phyloP scores from a whole-genome alignment of 108 stramenopile species.

The Seminavis robusta region DNA sequence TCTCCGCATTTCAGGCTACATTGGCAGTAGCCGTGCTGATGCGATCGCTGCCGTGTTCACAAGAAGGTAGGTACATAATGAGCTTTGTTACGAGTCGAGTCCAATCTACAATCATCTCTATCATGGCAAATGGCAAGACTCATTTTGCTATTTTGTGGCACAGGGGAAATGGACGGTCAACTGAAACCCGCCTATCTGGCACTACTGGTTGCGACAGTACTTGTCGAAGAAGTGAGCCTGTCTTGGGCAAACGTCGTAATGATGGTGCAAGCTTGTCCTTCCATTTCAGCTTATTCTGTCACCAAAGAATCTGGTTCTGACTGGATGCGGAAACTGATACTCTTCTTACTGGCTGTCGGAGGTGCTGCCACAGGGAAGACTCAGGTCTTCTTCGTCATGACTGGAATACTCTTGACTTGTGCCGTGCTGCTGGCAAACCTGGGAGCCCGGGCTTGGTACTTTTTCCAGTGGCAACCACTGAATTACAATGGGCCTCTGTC shows the following conservation, averaged over 20 bases:
- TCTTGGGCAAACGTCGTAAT: conserved; percentile 42
- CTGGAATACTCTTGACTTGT: conserved; percentile 50
- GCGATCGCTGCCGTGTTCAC: too few species aligned
- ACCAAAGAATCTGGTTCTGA: conserved; percentile 30
- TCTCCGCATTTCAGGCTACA: conserved; percentile 45
- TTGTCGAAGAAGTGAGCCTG: conserved; percentile 44
- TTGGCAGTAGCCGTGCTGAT: conserved; percentile 39
- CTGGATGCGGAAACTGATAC: conserved; percentile 31
- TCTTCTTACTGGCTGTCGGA: conserved; percentile 33
- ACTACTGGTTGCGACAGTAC: conserved; percentile 41
- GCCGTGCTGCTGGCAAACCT: conserved; percentile 54
- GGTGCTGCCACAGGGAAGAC: conserved; percentile 23
- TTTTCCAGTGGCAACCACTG: conserved; percentile 58
- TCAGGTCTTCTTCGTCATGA: conserved; percentile 33
- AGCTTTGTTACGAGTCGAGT: too few species aligned
- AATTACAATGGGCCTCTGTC: conserved; percentile 26
- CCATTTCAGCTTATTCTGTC: conserved; percentile 40
- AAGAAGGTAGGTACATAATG: too few species aligned
- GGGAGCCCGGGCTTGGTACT: conserved; percentile 64
- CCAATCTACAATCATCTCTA: too few species aligned
- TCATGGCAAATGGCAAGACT: background rate
- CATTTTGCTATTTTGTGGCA: background rate
- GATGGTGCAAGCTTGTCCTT: conserved; percentile 39
- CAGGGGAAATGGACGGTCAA: background rate
- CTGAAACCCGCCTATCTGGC: conserved; percentile 37